Evolutionary conservation across 176 grass and related monocot species (phyloP), one percentile per base, ranked within the genome.

Genomic region (Rhynchospora pubera): DNA sequence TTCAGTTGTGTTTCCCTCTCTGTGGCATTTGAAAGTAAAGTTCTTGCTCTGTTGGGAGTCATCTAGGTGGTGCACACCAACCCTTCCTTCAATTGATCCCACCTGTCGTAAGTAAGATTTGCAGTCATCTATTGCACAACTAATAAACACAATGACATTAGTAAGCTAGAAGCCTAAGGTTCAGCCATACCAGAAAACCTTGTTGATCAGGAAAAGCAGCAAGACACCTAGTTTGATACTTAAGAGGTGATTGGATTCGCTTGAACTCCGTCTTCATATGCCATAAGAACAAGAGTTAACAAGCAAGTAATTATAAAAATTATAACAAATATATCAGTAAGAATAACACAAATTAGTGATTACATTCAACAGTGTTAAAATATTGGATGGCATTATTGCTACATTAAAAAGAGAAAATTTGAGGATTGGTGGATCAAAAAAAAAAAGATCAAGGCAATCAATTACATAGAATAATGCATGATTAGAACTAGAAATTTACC

Each of bases 1-100:
- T 8, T 97, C 94, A 67, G 79, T 92, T 61, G 88, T 84, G 77
- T 84, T 89, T 65, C 90, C 94, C 84, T 97, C 94, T 88, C 94
- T 91, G 87, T 97, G 94, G 55, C 94, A 94, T 87, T 94, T 97
- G 88, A 97, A 97, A 18, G 94, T 97, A 84, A 97, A 97, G 83
- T 97, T 97, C 89, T 91, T 97, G 84, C 79, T 90, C 85, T 91
- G 84, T 80, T 90, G 94, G 72, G 84, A 82, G 77, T 93, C 89
- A 86, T 91, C 21, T 19, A 97, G 86, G 87, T 94, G 94, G 87
- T 97, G 94, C 50, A 97, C 92, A 82, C 92, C 94, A 71, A 97
- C 94, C 87, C 94, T 94, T 79, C 94, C 92, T 89, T 97, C 92
- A 70, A 97, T 94, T 21, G 92, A 97, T 21, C 92, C 94, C 22